Percentiles rank a stretch among this genome's conserved stretches.
Conservation (phyloP, 495 filamentous ascomycete species). For the Polyplosphaeria fusca region DNA sequence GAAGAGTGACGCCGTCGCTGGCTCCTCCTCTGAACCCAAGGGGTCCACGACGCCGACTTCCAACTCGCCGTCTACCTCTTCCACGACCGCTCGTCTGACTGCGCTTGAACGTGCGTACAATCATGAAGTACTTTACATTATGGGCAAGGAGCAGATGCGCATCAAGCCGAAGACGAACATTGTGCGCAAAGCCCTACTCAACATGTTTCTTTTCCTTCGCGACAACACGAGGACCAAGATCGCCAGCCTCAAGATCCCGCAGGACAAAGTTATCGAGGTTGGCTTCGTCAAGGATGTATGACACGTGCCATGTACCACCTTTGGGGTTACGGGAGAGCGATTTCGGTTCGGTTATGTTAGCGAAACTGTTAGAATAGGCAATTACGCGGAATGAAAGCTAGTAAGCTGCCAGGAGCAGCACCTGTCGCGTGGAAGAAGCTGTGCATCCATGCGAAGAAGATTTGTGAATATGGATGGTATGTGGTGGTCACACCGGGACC, state of each 20-base stretch:
- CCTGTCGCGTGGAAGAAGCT: too few species aligned
- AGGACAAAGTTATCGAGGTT: constrained; percentile 39
- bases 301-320: too few species aligned
- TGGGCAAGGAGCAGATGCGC: constrained; percentile 70
- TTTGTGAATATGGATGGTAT: too few species aligned
- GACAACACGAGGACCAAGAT: constrained; percentile 51
- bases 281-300: constrained; percentile 43
- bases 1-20: constrained; percentile 22
- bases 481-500: too few species aligned
- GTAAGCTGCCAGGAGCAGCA: too few species aligned
- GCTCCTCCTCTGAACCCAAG: constrained; percentile 12
- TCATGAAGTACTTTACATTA: constrained; percentile 63
- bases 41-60: constrained; percentile 11
- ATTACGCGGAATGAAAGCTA: too few species aligned
- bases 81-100: constrained; percentile 10
- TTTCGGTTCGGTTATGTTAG: too few species aligned
- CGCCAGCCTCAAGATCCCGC: constrained; percentile 34
- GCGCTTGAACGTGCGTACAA: constrained; percentile 55
- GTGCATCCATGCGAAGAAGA: too few species aligned
- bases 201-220: constrained; percentile 62
- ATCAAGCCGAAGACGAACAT: constrained; percentile 47
- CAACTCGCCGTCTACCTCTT: constrained; percentile 19
- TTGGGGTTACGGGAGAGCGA: too few species aligned
- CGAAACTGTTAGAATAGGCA: too few species aligned
- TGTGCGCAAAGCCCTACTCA: constrained; percentile 49